Percentiles rank a stretch among this genome's conserved stretches.
Conservation (phyloP, 2,329 filamentous ascomycete genomes). For the Fusarium caatingaense region DNA sequence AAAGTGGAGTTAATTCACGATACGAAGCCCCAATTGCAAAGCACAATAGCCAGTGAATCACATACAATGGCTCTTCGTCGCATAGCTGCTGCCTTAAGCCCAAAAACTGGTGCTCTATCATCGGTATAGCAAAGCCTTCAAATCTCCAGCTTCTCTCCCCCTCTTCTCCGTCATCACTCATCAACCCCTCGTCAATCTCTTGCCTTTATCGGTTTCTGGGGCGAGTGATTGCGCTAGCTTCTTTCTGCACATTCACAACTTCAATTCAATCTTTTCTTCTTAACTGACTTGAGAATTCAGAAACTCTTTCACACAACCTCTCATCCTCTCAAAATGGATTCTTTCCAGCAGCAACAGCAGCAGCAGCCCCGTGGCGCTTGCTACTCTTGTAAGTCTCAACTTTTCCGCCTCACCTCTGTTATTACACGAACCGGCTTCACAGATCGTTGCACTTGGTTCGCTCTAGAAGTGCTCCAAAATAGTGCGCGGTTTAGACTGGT, state of each 20-base stretch:
- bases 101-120: constrained; percentile 11
- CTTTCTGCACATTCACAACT: constrained; percentile 10
- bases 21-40: constrained; percentile 6
- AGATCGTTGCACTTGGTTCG: not conserved
- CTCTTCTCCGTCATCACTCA: constrained; percentile 35
- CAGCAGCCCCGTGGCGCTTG: constrained; percentile 57
- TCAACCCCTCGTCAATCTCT: constrained; percentile 44
- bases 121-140: constrained; percentile 6
- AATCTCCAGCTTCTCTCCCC: constrained; percentile 18
- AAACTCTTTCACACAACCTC: constrained; percentile 24
- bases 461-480: not conserved
- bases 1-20: not conserved
- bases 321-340: constrained; percentile 56
- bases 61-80: not conserved
- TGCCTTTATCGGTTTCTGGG: constrained; percentile 45
- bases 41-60: not conserved
- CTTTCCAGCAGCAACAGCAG: constrained; percentile 30
- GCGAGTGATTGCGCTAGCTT: constrained; percentile 33
- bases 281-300: constrained; percentile 32
- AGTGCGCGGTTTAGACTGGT: not conserved
- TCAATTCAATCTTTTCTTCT: not conserved
- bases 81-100: constrained; percentile 8
- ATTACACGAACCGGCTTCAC: not conserved
- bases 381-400: constrained; percentile 62
- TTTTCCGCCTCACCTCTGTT: not conserved